Evolutionary conservation across 2,329 filamentous ascomycete species (phyloP), one percentile per base, ranked within the genome.

Genomic region (Colletotrichum sp.): DNA sequence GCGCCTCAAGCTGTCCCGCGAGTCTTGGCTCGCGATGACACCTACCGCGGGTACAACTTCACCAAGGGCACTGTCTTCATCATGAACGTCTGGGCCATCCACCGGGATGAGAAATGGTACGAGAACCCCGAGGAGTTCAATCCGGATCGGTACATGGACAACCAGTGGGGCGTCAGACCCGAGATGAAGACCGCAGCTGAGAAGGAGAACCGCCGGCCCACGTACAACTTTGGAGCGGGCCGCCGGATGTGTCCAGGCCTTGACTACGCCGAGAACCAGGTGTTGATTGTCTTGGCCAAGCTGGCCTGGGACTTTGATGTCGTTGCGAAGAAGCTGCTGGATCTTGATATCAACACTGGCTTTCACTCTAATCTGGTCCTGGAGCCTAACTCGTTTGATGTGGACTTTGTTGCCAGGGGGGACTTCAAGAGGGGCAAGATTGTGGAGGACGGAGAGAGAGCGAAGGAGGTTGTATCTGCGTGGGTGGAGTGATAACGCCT

Each of bases 221-320:
- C 79, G 67, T 90, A 88, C 79, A 82, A 82, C 2, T 90, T 89
- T 77, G 88, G 88, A 0, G 85, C 84, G 10, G 89, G 89, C 1
- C 83, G 89, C 8, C 83, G 89, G 8, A 84, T 87, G 34, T 90
- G 89, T 75, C 84, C 85, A 3, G 89, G 89, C 0, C 86, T 88
- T 16, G 85, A 89, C 65, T 85, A 90, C 24, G 87, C 87, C 4
- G 86, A 88, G 77, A 85, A 86, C 34, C 87, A 84, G 34, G 78
- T 90, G 34, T 80, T 86, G 67, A 65, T 86, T 3, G 81, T 81
- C 4, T 80, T 86, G 60, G 81, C 86, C 2, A 86, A 86, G 73
- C 62, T 87, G 13, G 76, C 91, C 0, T 92, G 89, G 90, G 87
- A 85, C 3, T 89, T 90, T 62, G 80, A 86, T 5, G 81, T 86